phyloP scores from a whole-genome alignment of 2,329 filamentous ascomycete genomes.

The Arthrobotrys megalospora region DNA sequence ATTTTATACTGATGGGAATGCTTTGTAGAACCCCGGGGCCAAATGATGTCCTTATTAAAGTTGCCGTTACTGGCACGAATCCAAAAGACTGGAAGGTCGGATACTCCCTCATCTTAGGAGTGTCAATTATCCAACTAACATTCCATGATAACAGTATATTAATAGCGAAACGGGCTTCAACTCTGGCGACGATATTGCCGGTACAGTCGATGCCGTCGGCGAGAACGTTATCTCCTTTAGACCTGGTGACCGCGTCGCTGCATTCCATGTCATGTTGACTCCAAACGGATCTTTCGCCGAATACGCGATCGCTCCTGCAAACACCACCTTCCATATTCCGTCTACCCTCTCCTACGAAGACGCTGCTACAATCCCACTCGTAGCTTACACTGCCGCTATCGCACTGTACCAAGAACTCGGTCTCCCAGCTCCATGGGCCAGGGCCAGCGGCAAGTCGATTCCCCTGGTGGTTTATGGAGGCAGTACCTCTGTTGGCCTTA shows the following conservation, averaged over 20 bases:
- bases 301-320: constrained; percentile 68
- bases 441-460: constrained; percentile 63
- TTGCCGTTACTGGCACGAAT: constrained; percentile 69
- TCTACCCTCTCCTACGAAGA: constrained; percentile 68
- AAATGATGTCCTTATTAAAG: constrained; percentile 69
- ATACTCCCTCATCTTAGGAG: background rate
- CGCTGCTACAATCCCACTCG: constrained; percentile 73
- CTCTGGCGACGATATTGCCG: constrained; percentile 73
- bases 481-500: constrained; percentile 56
- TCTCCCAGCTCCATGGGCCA: constrained; percentile 71
- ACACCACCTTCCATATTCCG: constrained; percentile 69
- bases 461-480: constrained; percentile 71
- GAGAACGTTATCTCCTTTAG: constrained; percentile 74
- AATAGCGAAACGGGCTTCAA: constrained; percentile 66
- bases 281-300: constrained; percentile 66
- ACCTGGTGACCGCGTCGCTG: constrained; percentile 73
- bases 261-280: constrained; percentile 69
- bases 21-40: constrained; percentile 58
- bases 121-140: background rate
- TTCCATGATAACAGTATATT: background rate
- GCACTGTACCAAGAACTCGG: constrained; percentile 70
- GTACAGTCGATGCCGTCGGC: constrained; percentile 73
- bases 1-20: background rate
- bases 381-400: constrained; percentile 72
- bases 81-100: constrained; percentile 68